phyloP scores from a whole-genome alignment of 306 rosid species.

The Myrica gale region DNA sequence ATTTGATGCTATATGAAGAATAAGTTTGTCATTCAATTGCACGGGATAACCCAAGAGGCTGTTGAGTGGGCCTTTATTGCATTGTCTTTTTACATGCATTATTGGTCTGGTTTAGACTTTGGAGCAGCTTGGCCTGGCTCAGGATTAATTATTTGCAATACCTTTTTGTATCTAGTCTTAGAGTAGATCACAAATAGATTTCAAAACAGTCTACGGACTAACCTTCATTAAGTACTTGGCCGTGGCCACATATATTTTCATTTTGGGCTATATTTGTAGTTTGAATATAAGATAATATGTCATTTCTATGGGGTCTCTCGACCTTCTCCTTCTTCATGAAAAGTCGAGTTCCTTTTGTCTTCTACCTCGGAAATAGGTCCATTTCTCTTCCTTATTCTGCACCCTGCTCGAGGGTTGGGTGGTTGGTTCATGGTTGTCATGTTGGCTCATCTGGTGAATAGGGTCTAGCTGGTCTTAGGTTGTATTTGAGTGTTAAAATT shows the following conservation, averaged over 20 bases:
- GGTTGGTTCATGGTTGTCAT: not conserved
- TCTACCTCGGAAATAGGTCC: not conserved
- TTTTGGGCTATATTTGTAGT: not conserved
- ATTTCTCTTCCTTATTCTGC: not conserved
- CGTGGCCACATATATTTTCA: not conserved
- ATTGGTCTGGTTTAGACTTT: not conserved
- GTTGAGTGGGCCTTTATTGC: not conserved
- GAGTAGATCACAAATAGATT: not conserved
- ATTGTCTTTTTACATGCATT: not conserved
- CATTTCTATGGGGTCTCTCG: not conserved
- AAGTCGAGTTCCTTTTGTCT: not conserved
- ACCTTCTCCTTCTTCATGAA: not conserved
- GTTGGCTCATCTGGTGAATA: not conserved
- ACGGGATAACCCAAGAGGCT: not conserved
- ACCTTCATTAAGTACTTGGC: not conserved
- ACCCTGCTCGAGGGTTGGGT: not conserved
- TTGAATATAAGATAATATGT: not conserved
- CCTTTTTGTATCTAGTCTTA: not conserved
- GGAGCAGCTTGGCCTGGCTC: not conserved
- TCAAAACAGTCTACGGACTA: not conserved
- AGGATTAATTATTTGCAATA: not conserved
- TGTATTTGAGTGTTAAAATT: too few relatives aligned
- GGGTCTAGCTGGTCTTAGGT: conserved; percentile 1
- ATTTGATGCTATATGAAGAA: not conserved
- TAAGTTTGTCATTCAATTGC: not conserved